These are phyloP conservation scores for Corylus heterophylla DNA, from an alignment of 306 rosid genomes.

Conservation along the genomic window DNA sequence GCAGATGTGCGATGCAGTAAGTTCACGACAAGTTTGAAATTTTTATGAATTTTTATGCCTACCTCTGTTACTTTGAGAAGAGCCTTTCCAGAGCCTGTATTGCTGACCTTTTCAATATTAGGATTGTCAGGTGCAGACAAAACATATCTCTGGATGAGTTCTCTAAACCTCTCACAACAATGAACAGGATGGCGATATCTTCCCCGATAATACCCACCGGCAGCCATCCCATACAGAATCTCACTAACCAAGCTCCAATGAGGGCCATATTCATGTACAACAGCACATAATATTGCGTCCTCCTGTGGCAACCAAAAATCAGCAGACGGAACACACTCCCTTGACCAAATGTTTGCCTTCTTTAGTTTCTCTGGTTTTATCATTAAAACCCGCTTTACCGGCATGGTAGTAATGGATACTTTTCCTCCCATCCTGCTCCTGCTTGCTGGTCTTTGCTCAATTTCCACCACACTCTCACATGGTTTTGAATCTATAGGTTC, in stretches of 20 bases:
- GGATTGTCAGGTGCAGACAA: slow-evolving; percentile 60
- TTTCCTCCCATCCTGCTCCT: slow-evolving; percentile 88
- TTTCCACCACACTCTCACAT: slow-evolving; percentile 50
- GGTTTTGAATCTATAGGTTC: slow-evolving; percentile 55
- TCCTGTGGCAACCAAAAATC: slow-evolving; percentile 92
- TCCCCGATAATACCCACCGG: slow-evolving; percentile 91
- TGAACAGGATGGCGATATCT: slow-evolving; percentile 93
- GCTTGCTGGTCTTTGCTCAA: slow-evolving; percentile 65
- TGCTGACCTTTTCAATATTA: slow-evolving; percentile 68
- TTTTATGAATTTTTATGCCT: slow-evolving; percentile 23
- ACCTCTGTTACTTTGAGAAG: slow-evolving; percentile 96
- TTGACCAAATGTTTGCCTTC: slow-evolving; percentile 80
- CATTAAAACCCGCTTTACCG: slow-evolving; percentile 69
- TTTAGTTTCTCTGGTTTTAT: slow-evolving; percentile 88
- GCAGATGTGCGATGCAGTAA: slow-evolving; percentile 10
- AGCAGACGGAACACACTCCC: slow-evolving; percentile 86
- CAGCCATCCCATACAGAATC: slow-evolving; percentile 68
- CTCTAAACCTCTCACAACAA: slow-evolving; percentile 96
- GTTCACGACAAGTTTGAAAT: slow-evolving; percentile 18
- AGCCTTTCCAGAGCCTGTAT: slow-evolving; percentile 84
- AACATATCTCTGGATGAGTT: slow-evolving; percentile 77
- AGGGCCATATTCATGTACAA: slow-evolving; percentile 92
- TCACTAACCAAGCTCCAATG: slow-evolving; percentile 92
- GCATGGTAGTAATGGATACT: slow-evolving; percentile 85
- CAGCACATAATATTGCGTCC: slow-evolving; percentile 90